phyloP scores from a whole-genome alignment of 1,139 yeast species.

The Debaryomycetaceae sp. region DNA sequence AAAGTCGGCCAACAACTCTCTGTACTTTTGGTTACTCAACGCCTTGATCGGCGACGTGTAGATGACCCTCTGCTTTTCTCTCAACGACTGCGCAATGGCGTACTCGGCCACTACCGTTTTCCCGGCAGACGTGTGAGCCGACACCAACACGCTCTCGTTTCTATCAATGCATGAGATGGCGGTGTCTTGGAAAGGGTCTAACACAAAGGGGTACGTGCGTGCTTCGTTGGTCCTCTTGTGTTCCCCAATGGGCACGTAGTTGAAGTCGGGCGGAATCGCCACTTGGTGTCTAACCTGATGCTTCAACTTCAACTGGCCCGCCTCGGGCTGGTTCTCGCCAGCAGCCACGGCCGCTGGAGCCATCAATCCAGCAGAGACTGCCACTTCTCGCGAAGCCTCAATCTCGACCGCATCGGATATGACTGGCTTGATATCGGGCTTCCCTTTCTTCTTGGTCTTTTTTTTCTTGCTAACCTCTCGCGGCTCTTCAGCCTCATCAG shows the following conservation, averaged over 20 bases:
- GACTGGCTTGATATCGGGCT: conserved; percentile 50
- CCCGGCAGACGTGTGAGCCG: conserved; percentile 99
- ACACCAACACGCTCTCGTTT: conserved; percentile 91
- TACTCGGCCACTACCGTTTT: conserved; percentile 98
- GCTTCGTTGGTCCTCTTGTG: conserved; percentile 76
- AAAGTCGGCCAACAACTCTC: conserved; percentile 88
- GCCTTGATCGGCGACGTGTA: conserved; percentile 98
- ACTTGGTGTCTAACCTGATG: conserved; percentile 98
- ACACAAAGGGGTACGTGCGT: conserved; percentile 81
- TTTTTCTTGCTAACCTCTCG: conserved; percentile 11
- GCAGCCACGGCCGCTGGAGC: conserved; percentile 26
- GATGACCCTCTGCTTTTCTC: conserved; percentile 89
- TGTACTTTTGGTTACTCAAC: conserved; percentile 88
- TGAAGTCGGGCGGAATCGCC: conserved; percentile 88
- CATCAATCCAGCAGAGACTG: conserved; percentile 69
- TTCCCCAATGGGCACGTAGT: conserved; percentile 82
- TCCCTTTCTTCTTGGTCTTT: conserved; percentile 14
- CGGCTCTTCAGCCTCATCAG: conserved; percentile 13
- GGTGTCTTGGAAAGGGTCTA: conserved; percentile 96
- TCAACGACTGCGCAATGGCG: conserved; percentile 90
- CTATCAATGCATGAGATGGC: conserved; percentile 93
- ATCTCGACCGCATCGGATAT: conserved; percentile 89
- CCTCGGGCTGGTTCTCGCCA: conserved; percentile 26
- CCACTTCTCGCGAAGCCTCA: conserved; percentile 86
- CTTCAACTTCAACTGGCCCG: conserved; percentile 62